phyloP scores from a whole-genome alignment of 352 stramenopile species.

The Pythium graminicola region DNA sequence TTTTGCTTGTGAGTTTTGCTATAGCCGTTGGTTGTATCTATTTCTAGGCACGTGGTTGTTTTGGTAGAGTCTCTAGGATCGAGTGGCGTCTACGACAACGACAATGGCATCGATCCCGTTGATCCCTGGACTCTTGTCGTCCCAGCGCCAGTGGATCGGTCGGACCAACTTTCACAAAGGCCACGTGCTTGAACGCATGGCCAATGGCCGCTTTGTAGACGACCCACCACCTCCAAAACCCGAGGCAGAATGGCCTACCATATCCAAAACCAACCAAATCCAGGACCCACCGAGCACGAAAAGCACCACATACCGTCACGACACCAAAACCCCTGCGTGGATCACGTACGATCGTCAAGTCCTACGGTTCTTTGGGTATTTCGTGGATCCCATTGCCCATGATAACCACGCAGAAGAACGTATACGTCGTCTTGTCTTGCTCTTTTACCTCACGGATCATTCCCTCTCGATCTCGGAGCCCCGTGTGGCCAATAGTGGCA shows the following conservation, averaged over 20 bases:
- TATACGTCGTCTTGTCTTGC: conserved; percentile 61
- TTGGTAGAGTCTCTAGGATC: not conserved
- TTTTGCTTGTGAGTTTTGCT: conserved; percentile 10
- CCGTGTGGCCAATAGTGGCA: conserved; percentile 77
- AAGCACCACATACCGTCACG: conserved; percentile 42
- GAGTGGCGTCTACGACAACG: not conserved
- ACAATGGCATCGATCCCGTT: conserved; percentile 24
- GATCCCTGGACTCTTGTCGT: conserved; percentile 53
- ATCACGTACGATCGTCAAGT: conserved; percentile 75
- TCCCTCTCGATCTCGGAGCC: conserved; percentile 87
- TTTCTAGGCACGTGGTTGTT: not conserved
- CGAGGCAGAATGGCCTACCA: too few relatives aligned
- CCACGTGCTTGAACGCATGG: conserved; percentile 63
- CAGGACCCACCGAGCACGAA: conserved; percentile 6
- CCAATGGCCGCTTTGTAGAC: conserved; percentile 20
- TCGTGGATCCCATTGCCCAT: conserved; percentile 55
- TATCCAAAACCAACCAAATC: conserved; percentile 18
- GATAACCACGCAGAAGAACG: conserved; percentile 18
- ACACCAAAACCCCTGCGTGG: conserved; percentile 49
- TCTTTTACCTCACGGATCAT: conserved; percentile 78
- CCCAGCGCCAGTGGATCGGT: conserved; percentile 36
- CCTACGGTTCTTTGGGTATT: conserved; percentile 89
- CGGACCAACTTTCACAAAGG: conserved; percentile 50
- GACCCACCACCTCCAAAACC: too few relatives aligned
- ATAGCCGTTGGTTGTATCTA: not conserved